Conservation (phyloP, 2,329 filamentous ascomycete genomes). For the Paecilomyces dactylethromorphus region DNA sequence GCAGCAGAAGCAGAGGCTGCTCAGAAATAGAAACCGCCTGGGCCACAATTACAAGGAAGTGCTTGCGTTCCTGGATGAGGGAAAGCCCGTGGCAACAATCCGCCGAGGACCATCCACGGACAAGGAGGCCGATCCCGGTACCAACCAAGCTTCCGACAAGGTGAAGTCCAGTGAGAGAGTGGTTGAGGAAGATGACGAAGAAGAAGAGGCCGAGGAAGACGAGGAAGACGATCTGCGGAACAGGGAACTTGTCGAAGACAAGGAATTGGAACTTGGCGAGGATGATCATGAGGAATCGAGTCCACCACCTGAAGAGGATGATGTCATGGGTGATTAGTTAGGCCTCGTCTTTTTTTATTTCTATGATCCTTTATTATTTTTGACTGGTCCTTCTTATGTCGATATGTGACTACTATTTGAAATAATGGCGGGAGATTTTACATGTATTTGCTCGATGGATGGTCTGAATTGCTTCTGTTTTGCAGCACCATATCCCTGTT, state of each 20-base stretch:
- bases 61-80: conserved; percentile 69
- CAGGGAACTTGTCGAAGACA: conserved; percentile 29
- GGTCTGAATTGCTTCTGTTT: conserved; percentile 3
- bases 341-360: not conserved
- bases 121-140: conserved; percentile 21
- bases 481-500: not conserved
- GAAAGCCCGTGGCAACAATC: conserved; percentile 36
- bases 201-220: conserved; percentile 30
- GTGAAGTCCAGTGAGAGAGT: conserved; percentile 36
- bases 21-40: conserved; percentile 72
- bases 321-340: conserved; percentile 37
- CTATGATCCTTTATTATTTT: not conserved
- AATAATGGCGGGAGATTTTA: not conserved
- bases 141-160: conserved; percentile 17
- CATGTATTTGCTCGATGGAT: not conserved
- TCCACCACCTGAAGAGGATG: conserved; percentile 27
- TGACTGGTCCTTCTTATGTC: not conserved
- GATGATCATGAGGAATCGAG: conserved; percentile 22
- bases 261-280: conserved; percentile 36
- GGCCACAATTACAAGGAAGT: conserved; percentile 84
- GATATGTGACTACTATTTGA: conserved; percentile 4
- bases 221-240: conserved; percentile 34
- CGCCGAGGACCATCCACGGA: conserved; percentile 20
- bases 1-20: conserved; percentile 63
- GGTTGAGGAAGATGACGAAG: conserved; percentile 36